These are phyloP conservation scores for Beauveria scarabaeidicola DNA, from an alignment of 2,329 filamentous ascomycete genomes.

Conservation along the genomic window DNA sequence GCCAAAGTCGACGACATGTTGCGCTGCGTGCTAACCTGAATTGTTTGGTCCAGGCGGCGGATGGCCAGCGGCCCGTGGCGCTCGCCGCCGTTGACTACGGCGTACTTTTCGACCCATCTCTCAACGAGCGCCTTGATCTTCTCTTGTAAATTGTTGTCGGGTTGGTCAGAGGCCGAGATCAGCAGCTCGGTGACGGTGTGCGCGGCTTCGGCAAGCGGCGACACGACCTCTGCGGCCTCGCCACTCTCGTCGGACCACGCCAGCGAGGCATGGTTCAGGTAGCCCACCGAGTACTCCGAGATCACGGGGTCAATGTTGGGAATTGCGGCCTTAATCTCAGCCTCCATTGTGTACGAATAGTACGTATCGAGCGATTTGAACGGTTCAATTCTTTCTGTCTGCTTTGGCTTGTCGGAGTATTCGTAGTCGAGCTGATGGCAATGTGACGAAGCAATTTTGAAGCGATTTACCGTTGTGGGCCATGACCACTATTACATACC, in stretches of 20 bases:
- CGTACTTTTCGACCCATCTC: slow-evolving; percentile 81
- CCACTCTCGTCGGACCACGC: slow-evolving; percentile 62
- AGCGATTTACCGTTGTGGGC: slow-evolving; percentile 8
- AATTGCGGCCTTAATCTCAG: slow-evolving; percentile 75
- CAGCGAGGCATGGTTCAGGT: slow-evolving; percentile 86
- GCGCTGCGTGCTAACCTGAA: slow-evolving; percentile 86
- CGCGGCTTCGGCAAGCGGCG: slow-evolving; percentile 78
- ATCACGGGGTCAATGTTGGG: slow-evolving; percentile 83
- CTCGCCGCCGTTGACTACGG: slow-evolving; percentile 63
- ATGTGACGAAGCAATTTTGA: slow-evolving; percentile 5
- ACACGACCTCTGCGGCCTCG: slow-evolving; percentile 50
- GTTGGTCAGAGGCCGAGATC: slow-evolving; percentile 80
- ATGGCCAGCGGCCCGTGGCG: slow-evolving; percentile 66
- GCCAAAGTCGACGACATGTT: slow-evolving; percentile 96
- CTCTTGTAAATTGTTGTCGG: slow-evolving; percentile 61
- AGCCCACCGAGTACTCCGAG: slow-evolving; percentile 89
- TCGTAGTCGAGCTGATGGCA: neutral
- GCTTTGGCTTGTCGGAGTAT: neutral
- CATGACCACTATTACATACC: neutral
- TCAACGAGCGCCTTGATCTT: slow-evolving; percentile 76
- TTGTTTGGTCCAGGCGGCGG: slow-evolving; percentile 82
- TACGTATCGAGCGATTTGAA: neutral
- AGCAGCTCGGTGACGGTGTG: slow-evolving; percentile 78
- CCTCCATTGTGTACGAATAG: slow-evolving; percentile 56
- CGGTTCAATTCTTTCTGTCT: neutral